Percentiles rank a stretch among this genome's conserved stretches.
Evolutionary conservation across 345 rosid genomes (phyloP).

Genomic region (Gossypium turneri): DNA sequence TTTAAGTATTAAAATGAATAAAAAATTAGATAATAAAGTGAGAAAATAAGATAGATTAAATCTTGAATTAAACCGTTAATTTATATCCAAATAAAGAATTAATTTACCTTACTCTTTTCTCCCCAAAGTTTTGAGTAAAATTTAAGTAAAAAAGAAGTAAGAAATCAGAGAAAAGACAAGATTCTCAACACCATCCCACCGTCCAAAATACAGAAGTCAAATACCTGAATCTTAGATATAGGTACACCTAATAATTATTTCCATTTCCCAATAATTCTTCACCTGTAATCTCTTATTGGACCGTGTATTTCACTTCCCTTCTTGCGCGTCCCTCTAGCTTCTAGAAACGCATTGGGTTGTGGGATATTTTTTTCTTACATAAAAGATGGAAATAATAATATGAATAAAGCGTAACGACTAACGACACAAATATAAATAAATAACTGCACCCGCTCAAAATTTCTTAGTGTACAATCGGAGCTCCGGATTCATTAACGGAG

Average conservation of each 20-base stretch:
- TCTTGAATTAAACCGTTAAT: too few relatives aligned
- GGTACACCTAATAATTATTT: background rate
- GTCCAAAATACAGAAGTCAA: background rate
- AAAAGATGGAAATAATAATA: background rate
- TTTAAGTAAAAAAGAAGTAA: background rate
- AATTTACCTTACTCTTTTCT: too few relatives aligned
- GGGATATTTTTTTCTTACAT: background rate
- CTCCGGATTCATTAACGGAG: constrained; percentile 20
- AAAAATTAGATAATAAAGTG: too few relatives aligned
- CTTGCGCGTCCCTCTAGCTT: background rate
- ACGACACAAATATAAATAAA: background rate
- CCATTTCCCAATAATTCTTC: background rate
- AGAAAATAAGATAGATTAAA: too few relatives aligned
- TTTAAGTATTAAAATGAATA: too few relatives aligned
- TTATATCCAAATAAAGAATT: too few relatives aligned
- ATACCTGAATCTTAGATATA: background rate
- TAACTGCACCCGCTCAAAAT: background rate
- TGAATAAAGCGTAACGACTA: too few relatives aligned
- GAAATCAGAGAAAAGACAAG: background rate
- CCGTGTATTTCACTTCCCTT: background rate
- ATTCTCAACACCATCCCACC: background rate
- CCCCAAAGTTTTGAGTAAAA: background rate
- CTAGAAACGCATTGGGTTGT: too few relatives aligned
- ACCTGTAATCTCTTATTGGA: background rate
- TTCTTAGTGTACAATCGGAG: constrained; percentile 11